Conservation (phyloP, 768 basidiomycete genomes). For the Calocybe indica region DNA sequence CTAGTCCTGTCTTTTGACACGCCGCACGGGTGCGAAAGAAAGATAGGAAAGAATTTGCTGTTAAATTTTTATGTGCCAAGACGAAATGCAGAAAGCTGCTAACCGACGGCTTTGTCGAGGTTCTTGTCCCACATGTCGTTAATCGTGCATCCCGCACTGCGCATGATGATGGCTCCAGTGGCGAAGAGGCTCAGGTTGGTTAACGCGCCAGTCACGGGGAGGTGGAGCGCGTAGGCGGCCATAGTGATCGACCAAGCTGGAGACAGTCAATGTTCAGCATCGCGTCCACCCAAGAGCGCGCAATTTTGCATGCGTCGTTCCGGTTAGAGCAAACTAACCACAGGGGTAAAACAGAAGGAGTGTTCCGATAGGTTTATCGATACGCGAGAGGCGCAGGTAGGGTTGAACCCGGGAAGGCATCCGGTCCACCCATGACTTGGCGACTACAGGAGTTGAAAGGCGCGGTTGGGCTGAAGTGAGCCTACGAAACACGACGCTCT, state of each 20-base stretch:
- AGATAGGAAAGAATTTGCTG: not conserved
- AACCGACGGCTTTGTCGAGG: constrained; percentile 89
- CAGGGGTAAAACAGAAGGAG: constrained; percentile 91
- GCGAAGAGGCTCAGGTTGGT: constrained; percentile 83
- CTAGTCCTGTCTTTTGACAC: constrained; percentile 68
- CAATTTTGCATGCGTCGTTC: not conserved
- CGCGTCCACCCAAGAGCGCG: not conserved
- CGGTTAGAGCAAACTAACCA: constrained; percentile 43
- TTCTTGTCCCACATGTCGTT: constrained; percentile 98
- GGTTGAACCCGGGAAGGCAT: constrained; percentile 59
- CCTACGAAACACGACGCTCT: not conserved
- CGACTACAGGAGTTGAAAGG: constrained; percentile 5
- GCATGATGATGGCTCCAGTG: constrained; percentile 88
- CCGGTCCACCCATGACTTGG: constrained; percentile 59
- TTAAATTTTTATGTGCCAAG: not conserved
- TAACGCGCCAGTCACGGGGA: constrained; percentile 62
- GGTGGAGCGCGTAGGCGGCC: constrained; percentile 77
- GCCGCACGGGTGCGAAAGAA: too few relatives aligned
- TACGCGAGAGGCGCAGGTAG: constrained; percentile 79
- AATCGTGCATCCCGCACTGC: constrained; percentile 96
- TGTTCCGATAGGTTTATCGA: constrained; percentile 97
- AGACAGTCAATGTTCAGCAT: constrained; percentile 1
- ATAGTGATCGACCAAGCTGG: constrained; percentile 98
- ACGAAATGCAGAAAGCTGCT: constrained; percentile 10
- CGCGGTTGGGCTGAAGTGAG: constrained; percentile 5